These are phyloP conservation scores for Buxus sempervirens DNA, from an alignment of 164 flowering plant genomes.

Conservation along the genomic window DNA sequence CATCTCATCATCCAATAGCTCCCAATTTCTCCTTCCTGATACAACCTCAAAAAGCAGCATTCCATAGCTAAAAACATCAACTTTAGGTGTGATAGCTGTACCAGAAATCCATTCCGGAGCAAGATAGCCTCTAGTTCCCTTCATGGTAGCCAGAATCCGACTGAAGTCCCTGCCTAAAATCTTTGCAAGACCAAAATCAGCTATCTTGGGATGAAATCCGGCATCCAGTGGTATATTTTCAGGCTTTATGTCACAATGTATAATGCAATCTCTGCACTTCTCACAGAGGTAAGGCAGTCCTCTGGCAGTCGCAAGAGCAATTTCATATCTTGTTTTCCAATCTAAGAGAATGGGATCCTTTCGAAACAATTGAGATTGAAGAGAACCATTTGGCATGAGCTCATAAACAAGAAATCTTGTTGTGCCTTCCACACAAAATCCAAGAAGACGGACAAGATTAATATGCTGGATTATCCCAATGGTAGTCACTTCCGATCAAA, in stretches of 20 bases:
- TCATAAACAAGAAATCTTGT: too few species aligned
- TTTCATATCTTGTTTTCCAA: too few species aligned
- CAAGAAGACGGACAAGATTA: background rate
- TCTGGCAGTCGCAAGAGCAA: too few species aligned
- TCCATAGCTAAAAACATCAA: conserved; percentile 14
- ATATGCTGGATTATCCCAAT: too few species aligned
- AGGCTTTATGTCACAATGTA: too few species aligned
- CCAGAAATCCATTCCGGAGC: too few species aligned
- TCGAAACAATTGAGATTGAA: background rate
- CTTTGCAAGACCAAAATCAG: conserved; percentile 13
- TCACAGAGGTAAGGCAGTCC: too few species aligned
- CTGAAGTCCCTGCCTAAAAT: too few species aligned
- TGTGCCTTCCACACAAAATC: background rate
- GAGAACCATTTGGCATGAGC: too few species aligned
- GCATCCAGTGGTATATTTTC: conserved; percentile 9
- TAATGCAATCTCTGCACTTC: too few species aligned
- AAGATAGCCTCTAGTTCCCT: too few species aligned
- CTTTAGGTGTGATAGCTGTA: conserved; percentile 9
- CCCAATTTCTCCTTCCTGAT: conserved; percentile 13
- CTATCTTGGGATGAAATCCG: conserved; percentile 3
- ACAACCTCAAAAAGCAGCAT: conserved; percentile 12
- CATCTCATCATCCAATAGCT: background rate
- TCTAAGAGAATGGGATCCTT: background rate
- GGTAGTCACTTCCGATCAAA: background rate
- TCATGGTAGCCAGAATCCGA: too few species aligned